Evolutionary conservation across 306 rosid species (phyloP), one percentile per base, ranked within the genome.

Genomic region (Acacia crassicarpa): DNA sequence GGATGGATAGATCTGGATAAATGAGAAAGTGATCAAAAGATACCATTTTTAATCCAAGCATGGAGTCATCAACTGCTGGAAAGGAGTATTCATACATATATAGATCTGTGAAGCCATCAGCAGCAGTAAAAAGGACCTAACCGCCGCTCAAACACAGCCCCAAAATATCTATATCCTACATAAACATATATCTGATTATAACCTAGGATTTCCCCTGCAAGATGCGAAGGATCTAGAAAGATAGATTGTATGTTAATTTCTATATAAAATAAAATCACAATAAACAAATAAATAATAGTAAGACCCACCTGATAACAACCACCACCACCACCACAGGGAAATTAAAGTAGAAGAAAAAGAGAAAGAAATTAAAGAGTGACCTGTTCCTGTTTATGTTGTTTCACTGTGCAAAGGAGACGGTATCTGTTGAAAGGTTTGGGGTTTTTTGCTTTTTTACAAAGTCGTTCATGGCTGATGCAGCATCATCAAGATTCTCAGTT

Each of bases 401-500:
- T 68, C 45, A 48, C 72, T 68, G 74, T 73, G 53, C 83, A 81
- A 78, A 84, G 73, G 12, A 71, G 81, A 77, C 87, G 65, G 70
- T 35, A 11, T 67, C 82, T 67, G 67, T 76, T 73, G 67, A 80
- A 54, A 41, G 67, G 51, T 45, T 58, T 65, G 84, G 40, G 23
- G 6, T 53, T 71, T n/a, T 46, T 48, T 61, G n/a, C 33, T 63
- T 69, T 51, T 65, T 58, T 81, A 63, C 78, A 81, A 72, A 91
- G 97, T 54, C 91, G 89, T 90, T 87, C 48, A 88, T 90, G 89
- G 98, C 98, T 65, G 97, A 91, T 93, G 99, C 98, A 93, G 98
- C 99, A 95, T 95, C 99, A 95, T 95, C 99, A 93, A 95, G 99
- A 95, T 93, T 95, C 99, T 93, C 99, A 95, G 33, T 85, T 82